Conservation (phyloP, 1,284 basidiomycete species). For the Ceratobasidium sp. region DNA sequence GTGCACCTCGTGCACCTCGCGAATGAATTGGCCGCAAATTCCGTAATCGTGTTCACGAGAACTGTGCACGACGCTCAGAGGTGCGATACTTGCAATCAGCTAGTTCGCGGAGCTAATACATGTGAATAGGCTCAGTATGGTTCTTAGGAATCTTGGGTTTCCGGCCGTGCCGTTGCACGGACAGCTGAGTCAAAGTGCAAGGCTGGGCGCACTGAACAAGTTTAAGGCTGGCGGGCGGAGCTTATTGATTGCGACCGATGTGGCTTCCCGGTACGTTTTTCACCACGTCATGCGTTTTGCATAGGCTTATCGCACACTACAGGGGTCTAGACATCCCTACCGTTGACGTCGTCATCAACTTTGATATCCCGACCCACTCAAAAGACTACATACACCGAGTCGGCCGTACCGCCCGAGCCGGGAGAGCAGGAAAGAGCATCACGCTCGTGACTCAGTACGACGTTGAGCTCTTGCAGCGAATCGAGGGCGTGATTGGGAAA, state of each 20-base stretch:
- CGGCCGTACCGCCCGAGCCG: conserved; percentile 96
- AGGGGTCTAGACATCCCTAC: conserved; percentile 97
- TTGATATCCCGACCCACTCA: conserved; percentile 97
- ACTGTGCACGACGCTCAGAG: conserved; percentile 95
- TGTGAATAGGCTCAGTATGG: conserved; percentile 73
- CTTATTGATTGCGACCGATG: conserved; percentile 95
- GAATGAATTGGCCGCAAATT: conserved; percentile 91
- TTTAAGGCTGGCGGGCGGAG: conserved; percentile 96
- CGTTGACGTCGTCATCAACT: conserved; percentile 98
- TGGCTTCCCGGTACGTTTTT: conserved; percentile 65
- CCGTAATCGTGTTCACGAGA: conserved; percentile 96
- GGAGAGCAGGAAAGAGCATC: conserved; percentile 94
- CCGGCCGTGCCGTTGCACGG: conserved; percentile 97
- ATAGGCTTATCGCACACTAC: conserved; percentile 46
- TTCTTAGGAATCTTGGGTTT: conserved; percentile 92
- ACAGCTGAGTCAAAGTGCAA: conserved; percentile 92
- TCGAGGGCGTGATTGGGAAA: conserved; percentile 92
- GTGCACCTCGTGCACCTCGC: conserved; percentile 90
- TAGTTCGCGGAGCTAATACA: background rate
- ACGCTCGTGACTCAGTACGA: conserved; percentile 99
- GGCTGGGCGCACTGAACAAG: conserved; percentile 94
- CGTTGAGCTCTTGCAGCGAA: conserved; percentile 95
- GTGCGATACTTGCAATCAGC: conserved; percentile 56
- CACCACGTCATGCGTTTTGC: conserved; percentile 36
- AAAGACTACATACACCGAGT: conserved; percentile 99